These are phyloP conservation scores for Cnidoscolus chayamansa DNA, from an alignment of 441 rosid species.

Conservation along the genomic window DNA sequence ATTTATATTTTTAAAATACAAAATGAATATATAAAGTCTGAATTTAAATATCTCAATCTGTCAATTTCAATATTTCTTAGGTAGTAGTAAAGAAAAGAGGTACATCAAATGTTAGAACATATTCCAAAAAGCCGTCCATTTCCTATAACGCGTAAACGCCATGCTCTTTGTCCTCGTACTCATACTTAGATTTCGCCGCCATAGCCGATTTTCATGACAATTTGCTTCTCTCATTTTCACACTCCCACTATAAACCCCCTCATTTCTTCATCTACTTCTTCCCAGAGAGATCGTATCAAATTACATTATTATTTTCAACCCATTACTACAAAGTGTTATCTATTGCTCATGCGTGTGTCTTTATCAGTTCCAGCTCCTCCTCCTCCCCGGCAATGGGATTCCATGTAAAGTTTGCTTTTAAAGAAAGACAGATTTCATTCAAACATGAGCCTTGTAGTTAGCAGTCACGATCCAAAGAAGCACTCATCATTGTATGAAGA, in stretches of 20 bases:
- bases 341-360: no score
- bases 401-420: not conserved
- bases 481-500: not conserved
- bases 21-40: no score
- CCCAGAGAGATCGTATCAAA: no score
- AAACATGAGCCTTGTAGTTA: not conserved
- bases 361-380: not conserved
- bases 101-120: no score
- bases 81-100: no score
- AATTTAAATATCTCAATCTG: no score
- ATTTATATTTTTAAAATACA: no score
- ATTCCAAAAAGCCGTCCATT: no score
- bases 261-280: no score
- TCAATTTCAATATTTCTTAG: no score
- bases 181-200: not conserved
- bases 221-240: not conserved
- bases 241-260: not conserved
- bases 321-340: no score
- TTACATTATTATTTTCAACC: no score
- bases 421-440: not conserved
- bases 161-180: not conserved
- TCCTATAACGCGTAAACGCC: slow-evolving; percentile 13
- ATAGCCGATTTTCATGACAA: slow-evolving; percentile 19
- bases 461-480: not conserved
- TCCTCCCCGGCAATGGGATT: not conserved